Base-by-base conservation (phyloP, 2,329 filamentous ascomycete species). In the Didymella segeticola region DNA sequence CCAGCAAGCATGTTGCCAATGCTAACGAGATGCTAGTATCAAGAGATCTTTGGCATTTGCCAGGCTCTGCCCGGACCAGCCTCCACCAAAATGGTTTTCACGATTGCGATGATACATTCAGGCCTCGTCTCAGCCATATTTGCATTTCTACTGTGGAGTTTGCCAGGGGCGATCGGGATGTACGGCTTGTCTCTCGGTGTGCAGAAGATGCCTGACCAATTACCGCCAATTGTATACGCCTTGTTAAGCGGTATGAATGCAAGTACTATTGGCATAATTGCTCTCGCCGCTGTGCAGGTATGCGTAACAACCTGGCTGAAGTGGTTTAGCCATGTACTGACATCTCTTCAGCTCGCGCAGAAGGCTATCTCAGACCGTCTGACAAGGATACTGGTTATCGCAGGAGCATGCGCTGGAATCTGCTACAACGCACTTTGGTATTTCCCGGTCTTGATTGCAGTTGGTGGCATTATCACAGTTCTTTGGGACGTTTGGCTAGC, bases 351-450 rank as follows among this genome's bases (percentile, higher is more conserved):
- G 66, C 78, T 91, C 0, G 82, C 87, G 0, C 77, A 86, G 12
- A 90, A 89, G 60, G 83, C 88, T 0, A 86, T 91, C 48, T 86
- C 82, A 0, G 88, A 91, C 64, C 78, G 78, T 17, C 41, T 89
- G 3, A 86, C 88, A 0, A 77, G 88, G 1, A 74, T 87, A 0
- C 61, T 91, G 1, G 84, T 91, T 0, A 86, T 90, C 11, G 64
- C 87, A 6, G 82, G 83, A 3, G 89, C 79, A 0, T 79, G 82
- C 8, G 87, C 86, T 0, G 89, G 88, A 0, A 74, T 91, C 60
- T 78, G 89, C 42, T 91, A 91, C 62, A 90, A 86, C 43, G 83
- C 87, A 0, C 73, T 91, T 0, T 92, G 89, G 89, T 92, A 89
- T 60, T 91, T 90, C 38, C 89, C 89, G 0, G 63, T 84, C 0